Conservation (phyloP, 2,329 filamentous ascomycete species). For the Aspergillus latus region DNA sequence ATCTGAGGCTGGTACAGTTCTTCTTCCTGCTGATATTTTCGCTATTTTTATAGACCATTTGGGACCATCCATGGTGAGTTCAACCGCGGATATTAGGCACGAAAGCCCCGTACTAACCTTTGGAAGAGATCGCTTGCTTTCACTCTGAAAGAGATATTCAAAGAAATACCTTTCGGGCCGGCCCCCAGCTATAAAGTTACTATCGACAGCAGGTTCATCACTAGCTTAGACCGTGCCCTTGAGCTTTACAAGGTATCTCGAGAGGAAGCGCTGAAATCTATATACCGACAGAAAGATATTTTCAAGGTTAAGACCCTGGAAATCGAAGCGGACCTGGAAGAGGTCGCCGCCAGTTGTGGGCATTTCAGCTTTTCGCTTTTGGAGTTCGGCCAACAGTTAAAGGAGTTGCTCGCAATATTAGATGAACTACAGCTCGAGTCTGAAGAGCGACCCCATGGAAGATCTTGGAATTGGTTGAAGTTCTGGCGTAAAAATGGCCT, state of each 20-base stretch:
- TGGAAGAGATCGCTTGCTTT: constrained; percentile 79
- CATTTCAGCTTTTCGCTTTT: constrained; percentile 93
- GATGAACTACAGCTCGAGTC: constrained; percentile 75
- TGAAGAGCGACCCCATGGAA: constrained; percentile 60
- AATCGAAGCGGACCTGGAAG: constrained; percentile 89
- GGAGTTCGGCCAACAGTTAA: constrained; percentile 87
- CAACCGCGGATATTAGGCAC: neutral
- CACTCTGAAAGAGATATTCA: constrained; percentile 83
- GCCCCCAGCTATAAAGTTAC: constrained; percentile 67
- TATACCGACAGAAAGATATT: constrained; percentile 79
- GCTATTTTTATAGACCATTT: constrained; percentile 83
- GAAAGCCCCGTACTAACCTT: constrained; percentile 9
- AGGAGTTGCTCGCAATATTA: constrained; percentile 75
- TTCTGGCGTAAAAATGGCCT: constrained; percentile 61
- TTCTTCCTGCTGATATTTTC: constrained; percentile 76
- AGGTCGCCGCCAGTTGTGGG: constrained; percentile 95
- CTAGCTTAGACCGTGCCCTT: constrained; percentile 78
- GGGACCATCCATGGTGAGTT: constrained; percentile 76
- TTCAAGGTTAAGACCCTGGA: constrained; percentile 67
- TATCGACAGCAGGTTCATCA: constrained; percentile 75
- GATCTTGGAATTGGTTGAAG: constrained; percentile 80
- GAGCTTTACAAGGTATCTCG: constrained; percentile 74
- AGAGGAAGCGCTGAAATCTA: constrained; percentile 69
- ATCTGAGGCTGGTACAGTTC: constrained; percentile 16
- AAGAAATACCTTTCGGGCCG: constrained; percentile 78